phyloP scores from a whole-genome alignment of 1,284 basidiomycete genomes.

The Ceratobasidium sp. region DNA sequence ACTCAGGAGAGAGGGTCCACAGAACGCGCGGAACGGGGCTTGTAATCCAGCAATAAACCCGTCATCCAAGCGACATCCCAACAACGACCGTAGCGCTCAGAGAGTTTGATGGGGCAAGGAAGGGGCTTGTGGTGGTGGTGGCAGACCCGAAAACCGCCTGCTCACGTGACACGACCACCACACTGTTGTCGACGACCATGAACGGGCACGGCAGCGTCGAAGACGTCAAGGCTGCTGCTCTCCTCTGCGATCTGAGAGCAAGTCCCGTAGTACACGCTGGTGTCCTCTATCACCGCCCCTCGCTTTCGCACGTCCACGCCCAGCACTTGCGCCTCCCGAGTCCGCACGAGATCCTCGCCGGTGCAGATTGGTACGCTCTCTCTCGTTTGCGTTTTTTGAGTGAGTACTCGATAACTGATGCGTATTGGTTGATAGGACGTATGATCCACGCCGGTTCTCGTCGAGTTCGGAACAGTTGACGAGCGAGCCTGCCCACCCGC shows the following conservation, averaged over 20 bases:
- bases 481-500: not conserved
- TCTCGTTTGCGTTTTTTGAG: not conserved
- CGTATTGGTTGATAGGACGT: too few species aligned
- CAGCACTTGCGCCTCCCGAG: slow-evolving; percentile 21
- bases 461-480: not conserved
- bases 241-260: slow-evolving; percentile 24
- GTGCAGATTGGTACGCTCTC: not conserved
- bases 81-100: too few species aligned
- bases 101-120: too few species aligned
- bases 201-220: slow-evolving; percentile 29
- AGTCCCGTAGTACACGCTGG: slow-evolving; percentile 13
- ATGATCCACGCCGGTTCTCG: not conserved
- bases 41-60: too few species aligned
- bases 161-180: too few species aligned
- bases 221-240: slow-evolving; percentile 21
- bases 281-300: not conserved
- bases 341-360: slow-evolving; percentile 31
- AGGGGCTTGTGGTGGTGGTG: too few species aligned
- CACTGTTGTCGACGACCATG: slow-evolving; percentile 31
- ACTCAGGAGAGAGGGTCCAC: too few species aligned
- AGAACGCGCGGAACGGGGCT: too few species aligned
- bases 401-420: too few species aligned
- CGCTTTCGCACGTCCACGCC: not conserved
- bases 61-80: too few species aligned
- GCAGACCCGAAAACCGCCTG: too few species aligned